Conservation (phyloP, 306 rosid genomes). For the Astragalus glycyphyllos region DNA sequence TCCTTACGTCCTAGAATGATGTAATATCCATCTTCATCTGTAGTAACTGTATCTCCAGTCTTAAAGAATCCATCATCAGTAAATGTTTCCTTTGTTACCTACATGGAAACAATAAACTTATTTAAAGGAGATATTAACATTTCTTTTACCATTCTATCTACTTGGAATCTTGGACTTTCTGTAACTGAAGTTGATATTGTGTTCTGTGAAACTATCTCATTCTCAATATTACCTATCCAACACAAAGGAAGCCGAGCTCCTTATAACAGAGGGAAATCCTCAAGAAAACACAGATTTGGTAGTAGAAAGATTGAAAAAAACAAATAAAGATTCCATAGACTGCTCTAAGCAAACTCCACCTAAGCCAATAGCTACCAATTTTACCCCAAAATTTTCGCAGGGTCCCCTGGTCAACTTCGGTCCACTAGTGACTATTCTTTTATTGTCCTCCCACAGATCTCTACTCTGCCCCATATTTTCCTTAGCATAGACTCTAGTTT, state of each 20-base stretch:
- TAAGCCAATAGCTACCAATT: not conserved
- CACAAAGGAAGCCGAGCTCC: not conserved
- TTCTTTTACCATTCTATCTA: not conserved
- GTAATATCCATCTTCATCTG: constrained; percentile 83
- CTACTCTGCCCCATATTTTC: constrained; percentile 5
- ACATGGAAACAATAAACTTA: constrained; percentile 32
- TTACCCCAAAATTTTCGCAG: not conserved
- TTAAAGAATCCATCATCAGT: constrained; percentile 80
- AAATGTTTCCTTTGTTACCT: constrained; percentile 83
- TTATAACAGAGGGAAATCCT: not conserved
- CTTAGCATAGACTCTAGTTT: not conserved
- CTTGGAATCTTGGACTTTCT: not conserved
- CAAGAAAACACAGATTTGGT: not conserved
- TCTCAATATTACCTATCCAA: not conserved
- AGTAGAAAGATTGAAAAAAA: not conserved
- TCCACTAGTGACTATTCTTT: constrained; percentile 2
- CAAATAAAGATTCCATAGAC: not conserved
- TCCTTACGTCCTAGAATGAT: constrained; percentile 92
- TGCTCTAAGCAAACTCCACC: constrained; percentile 1
- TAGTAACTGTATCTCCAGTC: constrained; percentile 89
- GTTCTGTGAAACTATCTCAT: not conserved
- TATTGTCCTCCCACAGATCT: constrained; percentile 1
- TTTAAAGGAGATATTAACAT: constrained; percentile 20
- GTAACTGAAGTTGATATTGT: constrained; percentile 8
- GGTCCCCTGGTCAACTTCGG: not conserved